These are phyloP conservation scores for Arxiozyma bovina DNA, from an alignment of 1,139 yeast genomes.

Conservation along the genomic window DNA sequence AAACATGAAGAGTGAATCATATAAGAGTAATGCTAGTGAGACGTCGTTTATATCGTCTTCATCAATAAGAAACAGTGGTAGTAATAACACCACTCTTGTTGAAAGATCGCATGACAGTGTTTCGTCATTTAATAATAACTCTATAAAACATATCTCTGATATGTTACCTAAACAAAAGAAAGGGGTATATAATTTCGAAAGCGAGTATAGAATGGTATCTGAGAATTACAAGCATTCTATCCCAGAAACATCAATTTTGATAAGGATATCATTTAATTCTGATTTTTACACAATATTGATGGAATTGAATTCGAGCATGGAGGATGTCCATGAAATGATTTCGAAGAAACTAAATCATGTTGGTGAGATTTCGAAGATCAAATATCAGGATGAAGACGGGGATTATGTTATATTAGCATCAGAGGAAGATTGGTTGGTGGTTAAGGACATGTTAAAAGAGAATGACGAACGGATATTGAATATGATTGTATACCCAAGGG, in stretches of 20 bases:
- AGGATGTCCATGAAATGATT: conserved; percentile 29
- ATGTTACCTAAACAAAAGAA: conserved; percentile 28
- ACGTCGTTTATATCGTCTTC: conserved; percentile 22
- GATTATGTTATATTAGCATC: conserved; percentile 83
- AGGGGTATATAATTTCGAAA: conserved; percentile 29
- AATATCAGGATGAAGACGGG: conserved; percentile 91
- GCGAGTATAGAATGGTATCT: conserved; percentile 32
- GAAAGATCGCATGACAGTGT: conserved; percentile 25
- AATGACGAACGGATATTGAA: conserved; percentile 33
- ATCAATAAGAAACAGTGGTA: conserved; percentile 11
- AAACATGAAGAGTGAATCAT: conserved; percentile 33
- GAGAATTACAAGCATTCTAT: conserved; percentile 34
- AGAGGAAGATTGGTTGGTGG: conserved; percentile 58
- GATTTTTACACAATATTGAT: conserved; percentile 35
- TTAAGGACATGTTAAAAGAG: conserved; percentile 36
- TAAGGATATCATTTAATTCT: conserved; percentile 33
- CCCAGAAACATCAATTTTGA: conserved; percentile 32
- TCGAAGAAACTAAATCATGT: conserved; percentile 35
- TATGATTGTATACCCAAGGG: conserved; percentile 30
- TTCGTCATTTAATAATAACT: conserved; percentile 2
- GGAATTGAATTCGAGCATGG: conserved; percentile 30
- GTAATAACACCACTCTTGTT: not conserved
- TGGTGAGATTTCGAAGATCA: conserved; percentile 42
- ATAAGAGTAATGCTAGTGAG: conserved; percentile 22
- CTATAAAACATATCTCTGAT: conserved; percentile 19